Base-by-base conservation (phyloP, 495 filamentous ascomycete species). In the Aspergillus kassunensis region DNA sequence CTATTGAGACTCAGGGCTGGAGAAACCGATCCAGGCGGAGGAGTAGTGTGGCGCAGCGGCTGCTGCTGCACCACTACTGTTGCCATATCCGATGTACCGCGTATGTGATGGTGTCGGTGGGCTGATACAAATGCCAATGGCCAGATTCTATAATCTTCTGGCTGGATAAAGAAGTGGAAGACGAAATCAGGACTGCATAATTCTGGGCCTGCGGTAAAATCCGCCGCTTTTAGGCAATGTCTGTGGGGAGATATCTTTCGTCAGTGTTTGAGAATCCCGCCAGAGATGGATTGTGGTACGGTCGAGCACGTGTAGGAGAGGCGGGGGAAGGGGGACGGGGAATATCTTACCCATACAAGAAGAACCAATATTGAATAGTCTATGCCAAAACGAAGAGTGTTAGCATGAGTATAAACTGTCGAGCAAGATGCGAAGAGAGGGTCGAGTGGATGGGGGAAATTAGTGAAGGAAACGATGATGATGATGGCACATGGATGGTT, bases 11-110 rank as follows among this genome's bases (percentile, higher is more conserved):
- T 67, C 48, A 79, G 56, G 9, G 69, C 56, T 16, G 73, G 57
- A 11, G 71, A 51, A 9, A 78, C 61, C 13, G 62, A 57, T 4
- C 67, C 59, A 2, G 75, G 65, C 13, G 77, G 72, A 59, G 76
- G 72, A 24, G 76, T 76, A 9, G 70, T 60, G 53, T 76, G 73
- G 48, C 69, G 69, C 54, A 77, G 66, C 36, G 71, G 53, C 25
- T 76, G 69, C 49, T 77, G 73, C 51, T 76, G 73, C 44, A 80
- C 69, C 45, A 79, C 65, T 20, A 79, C 69, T n/a, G 76, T 73
- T 45, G 77, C 74, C 77, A 80, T 80, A 36, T 30, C 60, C 54
- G 49, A 24, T 40, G 33, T 30, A 25, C 43, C 18, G 46, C 48
- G 35, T 29, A 23, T 46, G 13, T 37, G 33, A 18, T 10, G 15